phyloP scores from a whole-genome alignment of 2,329 filamentous ascomycete genomes.

The Teratosphaeria zuluensis region DNA sequence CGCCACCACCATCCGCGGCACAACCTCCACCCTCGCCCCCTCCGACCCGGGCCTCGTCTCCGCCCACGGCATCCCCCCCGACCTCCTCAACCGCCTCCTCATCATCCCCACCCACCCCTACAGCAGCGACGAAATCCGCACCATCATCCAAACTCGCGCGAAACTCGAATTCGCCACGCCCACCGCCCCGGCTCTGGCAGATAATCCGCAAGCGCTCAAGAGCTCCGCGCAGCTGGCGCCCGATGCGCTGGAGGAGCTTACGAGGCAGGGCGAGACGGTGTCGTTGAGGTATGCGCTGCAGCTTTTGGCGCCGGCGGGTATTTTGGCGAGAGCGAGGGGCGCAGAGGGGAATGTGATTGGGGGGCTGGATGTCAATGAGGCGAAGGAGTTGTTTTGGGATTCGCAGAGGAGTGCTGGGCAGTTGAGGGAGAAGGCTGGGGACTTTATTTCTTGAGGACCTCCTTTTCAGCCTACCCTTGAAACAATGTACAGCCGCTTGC shows the following conservation, averaged over 20 bases:
- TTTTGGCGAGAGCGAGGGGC: slow-evolving; percentile 66
- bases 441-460: not conserved
- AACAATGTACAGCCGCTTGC: no score
- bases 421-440: not conserved
- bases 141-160: slow-evolving; percentile 77
- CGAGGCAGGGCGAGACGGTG: slow-evolving; percentile 77
- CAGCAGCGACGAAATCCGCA: slow-evolving; percentile 77
- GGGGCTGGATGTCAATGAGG: slow-evolving; percentile 47
- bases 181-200: slow-evolving; percentile 23
- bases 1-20: slow-evolving; percentile 84
- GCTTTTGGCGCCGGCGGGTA: slow-evolving; percentile 78
- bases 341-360: slow-evolving; percentile 31
- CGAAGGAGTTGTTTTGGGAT: slow-evolving; percentile 39
- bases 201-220: slow-evolving; percentile 43
- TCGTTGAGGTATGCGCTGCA: slow-evolving; percentile 90
- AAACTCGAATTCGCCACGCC: slow-evolving; percentile 27
- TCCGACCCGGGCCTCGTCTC: slow-evolving; percentile 60
- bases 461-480: no score
- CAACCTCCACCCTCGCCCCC: slow-evolving; percentile 31
- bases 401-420: slow-evolving; percentile 35
- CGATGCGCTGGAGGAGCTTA: slow-evolving; percentile 75
- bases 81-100: slow-evolving; percentile 85
- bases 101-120: slow-evolving; percentile 94
- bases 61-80: slow-evolving; percentile 86
- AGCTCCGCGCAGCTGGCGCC: slow-evolving; percentile 73